Conservation (phyloP, 177 flowering plant species). For the Vitis hybrid region DNA sequence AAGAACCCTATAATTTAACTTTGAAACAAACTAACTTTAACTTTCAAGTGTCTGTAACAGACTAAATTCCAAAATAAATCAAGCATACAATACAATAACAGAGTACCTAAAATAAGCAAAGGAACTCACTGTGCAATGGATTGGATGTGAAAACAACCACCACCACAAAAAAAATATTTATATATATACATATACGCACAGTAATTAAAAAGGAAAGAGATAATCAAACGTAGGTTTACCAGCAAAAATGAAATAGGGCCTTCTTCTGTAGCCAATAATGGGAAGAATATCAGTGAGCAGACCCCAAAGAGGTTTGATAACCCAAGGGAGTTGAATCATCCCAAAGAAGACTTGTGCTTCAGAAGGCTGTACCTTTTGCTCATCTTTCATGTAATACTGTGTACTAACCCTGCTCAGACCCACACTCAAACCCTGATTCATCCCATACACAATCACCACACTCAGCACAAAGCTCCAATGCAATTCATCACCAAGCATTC, state of each 20-base stretch:
- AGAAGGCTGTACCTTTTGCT: constrained; percentile 16
- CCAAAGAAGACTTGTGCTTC: constrained; percentile 5
- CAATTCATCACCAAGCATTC: constrained; percentile 18
- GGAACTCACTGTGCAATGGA: too few relatives aligned
- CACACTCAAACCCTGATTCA: constrained; percentile 9
- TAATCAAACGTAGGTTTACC: constrained; percentile 13
- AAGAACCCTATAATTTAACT: too few relatives aligned
- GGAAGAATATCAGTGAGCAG: constrained; percentile 34
- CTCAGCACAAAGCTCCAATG: constrained; percentile 25
- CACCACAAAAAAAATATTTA: too few relatives aligned
- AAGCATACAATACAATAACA: too few relatives aligned
- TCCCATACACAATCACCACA: constrained; percentile 12
- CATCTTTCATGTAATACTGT: constrained; percentile 19
- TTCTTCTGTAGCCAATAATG: constrained; percentile 19
- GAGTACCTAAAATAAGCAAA: too few relatives aligned
- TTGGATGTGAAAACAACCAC: too few relatives aligned
- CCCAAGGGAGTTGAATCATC: constrained; percentile 10
- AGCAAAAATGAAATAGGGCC: constrained; percentile 28
- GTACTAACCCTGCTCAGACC: not conserved
- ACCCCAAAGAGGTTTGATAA: constrained; percentile 25
- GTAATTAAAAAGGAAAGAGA: not conserved
- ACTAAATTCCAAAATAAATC: too few relatives aligned
- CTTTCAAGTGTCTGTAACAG: too few relatives aligned
- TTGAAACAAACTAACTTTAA: too few relatives aligned
- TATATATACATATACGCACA: not conserved